A percentile compares a stretch with the other conserved stretches of the same genome.
phyloP scores from a whole-genome alignment of 2,329 filamentous ascomycete species.

The Myriosclerotinia duriaeana region DNA sequence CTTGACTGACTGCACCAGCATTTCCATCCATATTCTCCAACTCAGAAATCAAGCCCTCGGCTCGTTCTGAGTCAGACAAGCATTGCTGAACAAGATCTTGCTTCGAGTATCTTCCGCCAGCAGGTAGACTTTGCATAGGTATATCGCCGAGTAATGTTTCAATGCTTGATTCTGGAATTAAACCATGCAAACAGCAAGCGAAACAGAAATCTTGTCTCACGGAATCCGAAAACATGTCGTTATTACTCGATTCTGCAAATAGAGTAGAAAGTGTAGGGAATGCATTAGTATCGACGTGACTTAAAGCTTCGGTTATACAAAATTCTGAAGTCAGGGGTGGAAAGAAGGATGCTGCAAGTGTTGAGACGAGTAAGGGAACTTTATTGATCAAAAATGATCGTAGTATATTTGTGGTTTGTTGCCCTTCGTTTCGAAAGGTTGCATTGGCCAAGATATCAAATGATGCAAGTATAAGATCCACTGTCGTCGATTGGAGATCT shows the following conservation, averaged over 20 bases:
- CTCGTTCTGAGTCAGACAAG: conserved; percentile 69
- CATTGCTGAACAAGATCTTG: conserved; percentile 78
- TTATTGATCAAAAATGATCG: conserved; percentile 84
- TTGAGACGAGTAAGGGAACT: conserved; percentile 60
- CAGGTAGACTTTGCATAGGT: conserved; percentile 74
- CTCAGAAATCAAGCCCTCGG: conserved; percentile 74
- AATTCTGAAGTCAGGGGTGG: conserved; percentile 60
- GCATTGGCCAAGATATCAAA: conserved; percentile 90
- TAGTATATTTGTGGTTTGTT: conserved; percentile 65
- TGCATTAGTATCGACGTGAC: conserved; percentile 58
- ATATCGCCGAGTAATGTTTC: conserved; percentile 80
- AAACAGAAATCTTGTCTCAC: conserved; percentile 84
- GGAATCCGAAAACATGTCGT: conserved; percentile 59
- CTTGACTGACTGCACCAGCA: conserved; percentile 78
- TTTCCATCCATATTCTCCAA: conserved; percentile 91
- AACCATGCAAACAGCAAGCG: conserved; percentile 80
- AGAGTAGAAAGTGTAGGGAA: conserved; percentile 66
- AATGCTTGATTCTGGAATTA: conserved; percentile 78
- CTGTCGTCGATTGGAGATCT: conserved; percentile 72
- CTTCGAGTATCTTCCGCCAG: conserved; percentile 72
- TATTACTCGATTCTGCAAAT: conserved; percentile 56
- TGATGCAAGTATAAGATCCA: conserved; percentile 81
- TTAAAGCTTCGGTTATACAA: conserved; percentile 66
- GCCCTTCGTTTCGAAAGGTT: conserved; percentile 67
- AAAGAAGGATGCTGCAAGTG: conserved; percentile 57